Evolutionary conservation across 2,329 filamentous ascomycete species (phyloP).

Genomic region (Xylaria sp.): DNA sequence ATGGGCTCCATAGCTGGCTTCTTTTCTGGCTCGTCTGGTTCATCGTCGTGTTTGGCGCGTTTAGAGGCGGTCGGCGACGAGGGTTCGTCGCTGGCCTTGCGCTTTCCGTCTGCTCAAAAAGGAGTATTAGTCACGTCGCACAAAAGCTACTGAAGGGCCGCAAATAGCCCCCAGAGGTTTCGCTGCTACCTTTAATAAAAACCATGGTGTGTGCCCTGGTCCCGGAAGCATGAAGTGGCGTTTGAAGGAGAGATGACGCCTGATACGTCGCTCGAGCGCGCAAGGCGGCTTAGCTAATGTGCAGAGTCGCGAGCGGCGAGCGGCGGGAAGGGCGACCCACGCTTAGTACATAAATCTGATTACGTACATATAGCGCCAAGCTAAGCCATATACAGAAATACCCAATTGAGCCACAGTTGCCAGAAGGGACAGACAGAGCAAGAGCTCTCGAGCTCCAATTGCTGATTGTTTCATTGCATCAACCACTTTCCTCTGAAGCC

Average conservation of each 20-base stretch:
- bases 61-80: constrained; percentile 71
- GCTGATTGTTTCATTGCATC: constrained; percentile 4
- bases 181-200: constrained; percentile 56
- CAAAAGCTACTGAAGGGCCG: background rate
- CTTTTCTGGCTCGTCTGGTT: constrained; percentile 59
- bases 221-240: constrained; percentile 20
- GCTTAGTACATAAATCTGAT: background rate
- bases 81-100: constrained; percentile 77
- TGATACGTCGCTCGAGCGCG: background rate
- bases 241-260: constrained; percentile 18
- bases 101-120: constrained; percentile 66
- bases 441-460: constrained; percentile 22
- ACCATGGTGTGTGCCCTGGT: constrained; percentile 44
- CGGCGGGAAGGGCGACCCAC: too few species aligned
- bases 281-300: background rate
- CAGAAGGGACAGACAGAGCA: constrained; percentile 9
- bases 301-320: too few species aligned
- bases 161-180: constrained; percentile 31
- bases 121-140: constrained; percentile 14
- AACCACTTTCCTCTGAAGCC: constrained; percentile 10
- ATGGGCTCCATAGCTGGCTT: constrained; percentile 71
- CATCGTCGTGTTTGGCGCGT: constrained; percentile 66
- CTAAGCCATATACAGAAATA: constrained; percentile 23
- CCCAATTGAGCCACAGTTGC: constrained; percentile 34
- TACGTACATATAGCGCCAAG: background rate